These are phyloP conservation scores for Hericium coralloides DNA, from an alignment of 768 basidiomycete genomes.

Conservation along the genomic window DNA sequence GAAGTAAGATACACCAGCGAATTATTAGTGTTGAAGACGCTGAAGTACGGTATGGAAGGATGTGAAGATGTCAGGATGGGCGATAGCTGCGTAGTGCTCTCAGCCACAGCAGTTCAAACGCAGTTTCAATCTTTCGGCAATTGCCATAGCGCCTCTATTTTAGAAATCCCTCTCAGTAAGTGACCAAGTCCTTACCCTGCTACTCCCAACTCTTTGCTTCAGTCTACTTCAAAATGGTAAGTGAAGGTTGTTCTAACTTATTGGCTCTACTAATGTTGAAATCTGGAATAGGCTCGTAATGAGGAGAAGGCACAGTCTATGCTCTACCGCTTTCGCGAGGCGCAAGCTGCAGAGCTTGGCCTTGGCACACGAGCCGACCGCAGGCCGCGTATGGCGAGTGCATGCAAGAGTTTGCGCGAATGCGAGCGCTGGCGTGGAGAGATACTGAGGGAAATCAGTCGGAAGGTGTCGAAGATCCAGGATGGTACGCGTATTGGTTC, in stretches of 20 bases:
- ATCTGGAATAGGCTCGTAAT: slow-evolving; percentile 71
- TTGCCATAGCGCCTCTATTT: neutral
- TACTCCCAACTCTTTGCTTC: neutral
- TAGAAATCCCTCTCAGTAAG: neutral
- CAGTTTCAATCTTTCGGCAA: neutral
- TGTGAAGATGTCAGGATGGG: too few relatives aligned
- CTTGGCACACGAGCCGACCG: slow-evolving; percentile 77
- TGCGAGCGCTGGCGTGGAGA: slow-evolving; percentile 97
- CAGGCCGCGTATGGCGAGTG: slow-evolving; percentile 87
- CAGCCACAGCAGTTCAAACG: neutral
- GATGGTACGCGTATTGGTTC: slow-evolving; percentile 49
- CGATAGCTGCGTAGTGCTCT: too few relatives aligned
- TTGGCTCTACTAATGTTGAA: neutral
- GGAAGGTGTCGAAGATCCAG: slow-evolving; percentile 98
- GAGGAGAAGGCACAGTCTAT: slow-evolving; percentile 96
- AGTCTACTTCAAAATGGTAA: neutral
- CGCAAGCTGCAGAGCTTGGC: slow-evolving; percentile 92
- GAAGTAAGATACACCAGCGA: too few relatives aligned
- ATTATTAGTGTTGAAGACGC: too few relatives aligned
- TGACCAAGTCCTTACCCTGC: neutral
- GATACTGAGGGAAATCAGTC: slow-evolving; percentile 85
- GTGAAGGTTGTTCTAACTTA: neutral
- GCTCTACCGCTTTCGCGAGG: slow-evolving; percentile 93
- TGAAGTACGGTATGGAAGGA: too few relatives aligned
- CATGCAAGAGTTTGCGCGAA: slow-evolving; percentile 85